Conservation (phyloP, 306 rosid genomes). For the Begonia fuchsioides region DNA sequence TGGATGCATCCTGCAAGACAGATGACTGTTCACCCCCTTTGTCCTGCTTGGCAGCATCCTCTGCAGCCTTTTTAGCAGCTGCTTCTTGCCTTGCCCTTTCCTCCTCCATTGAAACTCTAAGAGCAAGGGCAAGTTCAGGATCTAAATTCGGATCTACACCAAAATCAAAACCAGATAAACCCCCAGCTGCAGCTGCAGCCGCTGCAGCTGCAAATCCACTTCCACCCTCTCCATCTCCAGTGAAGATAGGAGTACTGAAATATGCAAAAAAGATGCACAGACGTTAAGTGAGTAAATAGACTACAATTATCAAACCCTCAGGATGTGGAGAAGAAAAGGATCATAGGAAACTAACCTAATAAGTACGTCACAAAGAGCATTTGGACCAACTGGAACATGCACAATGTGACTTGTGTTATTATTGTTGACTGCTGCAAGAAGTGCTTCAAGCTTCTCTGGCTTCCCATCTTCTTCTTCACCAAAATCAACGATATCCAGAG, state of each 20-base stretch:
- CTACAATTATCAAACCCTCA: neutral
- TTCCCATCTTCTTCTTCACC: conserved; percentile 89
- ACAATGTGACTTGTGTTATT: conserved; percentile 63
- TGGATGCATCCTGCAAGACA: conserved; percentile 73
- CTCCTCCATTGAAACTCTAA: conserved; percentile 99
- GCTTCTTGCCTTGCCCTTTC: conserved; percentile 99
- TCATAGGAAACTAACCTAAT: conserved; percentile 32
- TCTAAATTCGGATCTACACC: conserved; percentile 99
- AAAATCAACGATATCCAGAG: conserved; percentile 77
- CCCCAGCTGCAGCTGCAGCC: conserved; percentile 83
- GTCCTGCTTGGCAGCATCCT: conserved; percentile 63
- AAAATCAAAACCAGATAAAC: conserved; percentile 84
- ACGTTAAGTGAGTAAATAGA: neutral
- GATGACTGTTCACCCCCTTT: conserved; percentile 61
- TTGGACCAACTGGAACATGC: conserved; percentile 41
- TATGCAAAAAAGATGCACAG: conserved; percentile 3
- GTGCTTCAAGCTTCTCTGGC: conserved; percentile 73
- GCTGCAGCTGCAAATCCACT: conserved; percentile 92
- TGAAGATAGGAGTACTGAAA: conserved; percentile 87
- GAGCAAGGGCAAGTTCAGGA: conserved; percentile 98
- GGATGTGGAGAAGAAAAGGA: neutral
- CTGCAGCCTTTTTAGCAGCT: conserved; percentile 95
- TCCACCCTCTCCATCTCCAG: conserved; percentile 97
- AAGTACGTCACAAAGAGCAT: conserved; percentile 49
- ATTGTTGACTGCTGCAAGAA: conserved; percentile 71